Conservation (phyloP, 2,329 filamentous ascomycete genomes). For the Diaporthe citri region DNA sequence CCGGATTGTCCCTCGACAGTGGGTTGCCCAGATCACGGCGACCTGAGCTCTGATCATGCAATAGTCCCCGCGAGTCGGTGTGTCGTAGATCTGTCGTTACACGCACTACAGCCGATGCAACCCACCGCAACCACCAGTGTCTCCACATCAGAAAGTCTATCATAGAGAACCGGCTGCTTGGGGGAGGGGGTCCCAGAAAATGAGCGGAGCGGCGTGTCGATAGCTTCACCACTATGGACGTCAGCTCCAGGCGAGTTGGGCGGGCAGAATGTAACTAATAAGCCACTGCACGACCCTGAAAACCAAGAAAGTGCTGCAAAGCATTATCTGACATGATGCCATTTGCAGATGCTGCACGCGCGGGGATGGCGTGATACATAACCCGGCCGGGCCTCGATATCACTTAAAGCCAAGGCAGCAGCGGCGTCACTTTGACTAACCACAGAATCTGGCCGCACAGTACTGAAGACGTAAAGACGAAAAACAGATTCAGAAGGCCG, state of each 20-base stretch:
- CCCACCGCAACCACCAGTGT: constrained; percentile 11
- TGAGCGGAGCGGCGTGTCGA: not conserved
- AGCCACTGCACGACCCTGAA: not conserved
- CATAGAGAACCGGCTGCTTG: not conserved
- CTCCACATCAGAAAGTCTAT: constrained; percentile 18
- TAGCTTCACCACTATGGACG: not conserved
- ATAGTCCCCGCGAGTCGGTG: constrained; percentile 24
- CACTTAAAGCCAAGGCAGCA: not conserved
- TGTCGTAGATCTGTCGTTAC: constrained; percentile 25
- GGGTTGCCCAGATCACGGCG: not conserved
- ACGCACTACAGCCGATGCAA: constrained; percentile 21
- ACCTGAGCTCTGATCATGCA: constrained; percentile 24
- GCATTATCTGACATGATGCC: not conserved
- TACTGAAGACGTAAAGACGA: not conserved
- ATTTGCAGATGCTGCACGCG: not conserved
- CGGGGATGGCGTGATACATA: not conserved
- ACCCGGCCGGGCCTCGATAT: not conserved
- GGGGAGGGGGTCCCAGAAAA: not conserved
- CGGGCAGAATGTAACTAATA: not conserved
- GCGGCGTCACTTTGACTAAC: constrained; percentile 11
- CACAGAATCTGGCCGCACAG: not conserved
- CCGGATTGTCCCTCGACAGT: not conserved
- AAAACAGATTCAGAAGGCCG: not conserved
- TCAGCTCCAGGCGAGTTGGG: not conserved
- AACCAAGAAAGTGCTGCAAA: not conserved